A percentile compares a stretch with the other conserved stretches of the same genome.
phyloP scores from a whole-genome alignment of 2,329 filamentous ascomycete genomes.

The Colletotrichum destructivum region DNA sequence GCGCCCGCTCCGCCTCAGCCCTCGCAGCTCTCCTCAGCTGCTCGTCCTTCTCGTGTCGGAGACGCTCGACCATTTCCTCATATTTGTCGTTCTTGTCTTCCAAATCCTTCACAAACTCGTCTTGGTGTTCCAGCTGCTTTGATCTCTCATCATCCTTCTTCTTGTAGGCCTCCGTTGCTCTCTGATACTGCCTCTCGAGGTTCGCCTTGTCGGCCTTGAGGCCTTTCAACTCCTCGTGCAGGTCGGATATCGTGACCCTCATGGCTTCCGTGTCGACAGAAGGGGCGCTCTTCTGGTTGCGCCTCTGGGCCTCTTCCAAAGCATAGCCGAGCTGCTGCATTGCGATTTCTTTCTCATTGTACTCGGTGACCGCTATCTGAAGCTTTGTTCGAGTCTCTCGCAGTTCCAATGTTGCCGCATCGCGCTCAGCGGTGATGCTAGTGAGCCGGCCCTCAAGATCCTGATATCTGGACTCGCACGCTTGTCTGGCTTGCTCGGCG shows the following conservation, averaged over 20 bases:
- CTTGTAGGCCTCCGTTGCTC: neutral
- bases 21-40: neutral
- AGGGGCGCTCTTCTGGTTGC: neutral
- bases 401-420: neutral
- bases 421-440: neutral
- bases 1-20: neutral
- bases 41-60: neutral
- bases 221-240: neutral
- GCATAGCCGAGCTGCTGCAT: neutral
- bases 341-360: constrained; percentile 5
- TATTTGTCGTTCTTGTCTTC: neutral
- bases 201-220: neutral
- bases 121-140: neutral
- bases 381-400: neutral
- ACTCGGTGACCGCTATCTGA: constrained; percentile 1
- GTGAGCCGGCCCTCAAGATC: neutral
- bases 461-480: neutral
- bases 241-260: neutral
- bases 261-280: neutral
- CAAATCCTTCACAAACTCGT: neutral
- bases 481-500: neutral
- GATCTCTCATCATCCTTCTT: neutral
- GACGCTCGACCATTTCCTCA: neutral
- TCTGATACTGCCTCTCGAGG: neutral
- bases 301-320: neutral